Conservation (phyloP, 2,329 filamentous ascomycete genomes). For the Sclerotinia trifoliorum region DNA sequence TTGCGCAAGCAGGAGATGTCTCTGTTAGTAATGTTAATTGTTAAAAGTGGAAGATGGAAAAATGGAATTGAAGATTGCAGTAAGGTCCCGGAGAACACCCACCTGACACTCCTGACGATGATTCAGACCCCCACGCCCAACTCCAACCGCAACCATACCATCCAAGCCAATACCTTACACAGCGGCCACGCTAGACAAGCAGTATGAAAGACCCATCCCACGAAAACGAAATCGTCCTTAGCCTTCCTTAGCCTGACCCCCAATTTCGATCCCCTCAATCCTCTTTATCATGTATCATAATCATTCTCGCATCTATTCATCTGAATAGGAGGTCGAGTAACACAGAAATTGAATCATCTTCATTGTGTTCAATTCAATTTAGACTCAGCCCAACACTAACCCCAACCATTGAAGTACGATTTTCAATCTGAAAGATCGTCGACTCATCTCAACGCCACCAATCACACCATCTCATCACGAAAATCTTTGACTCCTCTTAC, state of each 20-base stretch:
- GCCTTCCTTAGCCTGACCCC: constrained; percentile 15
- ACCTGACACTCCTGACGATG: constrained; percentile 19
- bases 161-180: constrained; percentile 6
- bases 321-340: constrained; percentile 3
- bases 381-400: constrained; percentile 11
- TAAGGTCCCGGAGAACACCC: constrained; percentile 13
- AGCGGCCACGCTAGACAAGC: constrained; percentile 14
- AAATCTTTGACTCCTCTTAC: neutral
- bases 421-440: constrained; percentile 1
- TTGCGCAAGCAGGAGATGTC: constrained; percentile 9
- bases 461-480: constrained; percentile 15
- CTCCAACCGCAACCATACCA: neutral
- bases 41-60: neutral
- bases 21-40: constrained; percentile 12
- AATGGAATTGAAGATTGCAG: constrained; percentile 9
- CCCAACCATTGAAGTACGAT: neutral
- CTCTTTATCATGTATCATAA: constrained; percentile 3
- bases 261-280: neutral
- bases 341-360: constrained; percentile 7
- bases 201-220: constrained; percentile 2
- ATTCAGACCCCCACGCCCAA: constrained; percentile 15
- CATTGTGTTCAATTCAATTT: neutral
- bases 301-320: constrained; percentile 10
- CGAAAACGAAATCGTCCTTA: constrained; percentile 20
- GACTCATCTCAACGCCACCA: constrained; percentile 5